phyloP scores from a whole-genome alignment of 345 rosid genomes.

The Cochlearia excelsa region DNA sequence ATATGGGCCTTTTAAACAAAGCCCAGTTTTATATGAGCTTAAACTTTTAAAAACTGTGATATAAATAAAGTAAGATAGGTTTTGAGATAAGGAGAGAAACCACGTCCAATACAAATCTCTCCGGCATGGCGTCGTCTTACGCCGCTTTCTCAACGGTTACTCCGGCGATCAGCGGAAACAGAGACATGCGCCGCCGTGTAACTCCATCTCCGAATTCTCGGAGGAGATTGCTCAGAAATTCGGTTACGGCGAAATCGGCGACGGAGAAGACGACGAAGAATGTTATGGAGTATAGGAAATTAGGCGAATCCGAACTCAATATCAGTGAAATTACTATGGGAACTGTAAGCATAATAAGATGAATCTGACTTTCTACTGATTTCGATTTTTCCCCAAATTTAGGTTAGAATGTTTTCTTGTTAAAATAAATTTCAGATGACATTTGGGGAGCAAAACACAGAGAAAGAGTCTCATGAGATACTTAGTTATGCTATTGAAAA shows the following conservation, averaged over 20 bases:
- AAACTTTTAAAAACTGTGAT: conserved; percentile 1
- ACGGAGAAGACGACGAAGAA: conserved; percentile 39
- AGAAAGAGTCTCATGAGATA: conserved; percentile 81
- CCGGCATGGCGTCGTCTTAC: conserved; percentile 40
- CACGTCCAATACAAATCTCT: conserved; percentile 5
- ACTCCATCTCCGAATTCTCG: conserved; percentile 15
- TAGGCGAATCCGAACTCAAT: conserved; percentile 76
- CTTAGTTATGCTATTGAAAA: conserved; percentile 64
- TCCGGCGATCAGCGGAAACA: conserved; percentile 17
- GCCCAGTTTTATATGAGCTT: conserved; percentile 20
- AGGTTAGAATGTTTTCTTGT: neutral
- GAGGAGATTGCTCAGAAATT: conserved; percentile 27
- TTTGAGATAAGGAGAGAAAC: conserved; percentile 24
- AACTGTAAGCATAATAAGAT: conserved; percentile 45
- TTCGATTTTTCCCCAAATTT: neutral
- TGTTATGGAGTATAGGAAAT: conserved; percentile 63
- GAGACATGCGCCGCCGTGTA: neutral
- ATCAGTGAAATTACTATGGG: conserved; percentile 78
- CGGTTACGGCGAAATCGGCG: conserved; percentile 40
- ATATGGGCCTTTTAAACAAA: too few relatives aligned
- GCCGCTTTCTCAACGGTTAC: conserved; percentile 27
- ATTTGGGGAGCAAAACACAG: conserved; percentile 84
- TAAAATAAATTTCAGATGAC: conserved; percentile 57
- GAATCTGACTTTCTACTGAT: neutral
- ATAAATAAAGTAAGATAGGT: neutral